Evolutionary conservation across 371 early-diverging fungal genomes (phyloP), one percentile per base, ranked within the genome.

Genomic region (Mucor saturninus): DNA sequence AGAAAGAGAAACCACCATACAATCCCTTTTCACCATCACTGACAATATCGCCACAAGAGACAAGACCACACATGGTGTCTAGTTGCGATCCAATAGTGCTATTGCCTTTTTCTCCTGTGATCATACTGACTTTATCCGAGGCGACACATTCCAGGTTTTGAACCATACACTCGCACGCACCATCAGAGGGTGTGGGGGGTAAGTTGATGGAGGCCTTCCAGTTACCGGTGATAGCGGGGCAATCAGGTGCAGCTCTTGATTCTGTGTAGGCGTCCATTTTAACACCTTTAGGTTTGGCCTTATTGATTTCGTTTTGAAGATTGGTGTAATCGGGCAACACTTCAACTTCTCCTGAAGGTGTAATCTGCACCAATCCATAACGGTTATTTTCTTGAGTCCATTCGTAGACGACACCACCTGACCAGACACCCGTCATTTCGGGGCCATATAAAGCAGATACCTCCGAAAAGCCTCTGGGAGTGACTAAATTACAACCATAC

Each of bases 391-490:
- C 92, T 57, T 93, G 85, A 5, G 87, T 80, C 86, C 87, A 93
- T 69, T 92, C 92, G 68, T 93, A 93, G 37, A 89, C 86, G 37
- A 93, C 83, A 31, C 92, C 93, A 28, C 92, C 93, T 1, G 91
- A 91, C 79, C 89, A 89, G 0, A 75, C 73, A 50, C 62, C 59
- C 6, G 75, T 77, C 93, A 93, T 91, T 28, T 88, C 84, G 0
- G 84, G 64, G 9, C 91, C 89, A 62, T 87, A 90, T 43, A 93
- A 75, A 15, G 91, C 80, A 31, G 73, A 77, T 2, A 88, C 85
- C 45, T 89, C 89, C 2, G 75, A 60, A 59, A 90, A 90, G 0
- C 60, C 59, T 21, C 89, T 82, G 1, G 87, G 87, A 0, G 74
- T 61, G 29, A 83, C 76, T 7, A 75, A 43, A 56, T 88, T 87